Conservation (phyloP, 2,329 filamentous ascomycete genomes). For the Colletotrichum tropicicola region DNA sequence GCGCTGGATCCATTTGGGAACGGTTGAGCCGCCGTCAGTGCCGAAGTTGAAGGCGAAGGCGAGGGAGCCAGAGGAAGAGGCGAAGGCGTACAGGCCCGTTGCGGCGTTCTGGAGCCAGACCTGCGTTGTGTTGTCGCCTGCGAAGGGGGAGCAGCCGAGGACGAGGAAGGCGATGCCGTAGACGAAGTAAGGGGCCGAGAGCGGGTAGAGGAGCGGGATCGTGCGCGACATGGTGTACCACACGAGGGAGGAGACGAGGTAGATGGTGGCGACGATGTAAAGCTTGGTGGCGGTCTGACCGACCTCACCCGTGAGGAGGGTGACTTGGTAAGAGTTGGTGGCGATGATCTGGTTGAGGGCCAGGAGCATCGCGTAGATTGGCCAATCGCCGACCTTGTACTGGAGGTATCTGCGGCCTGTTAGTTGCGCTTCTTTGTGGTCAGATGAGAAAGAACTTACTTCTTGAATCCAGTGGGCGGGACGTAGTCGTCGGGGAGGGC, state of each 20-base stretch:
- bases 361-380: conserved; percentile 68
- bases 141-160: conserved; percentile 67
- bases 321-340: conserved; percentile 74
- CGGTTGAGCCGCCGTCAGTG: conserved; percentile 68
- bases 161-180: conserved; percentile 71
- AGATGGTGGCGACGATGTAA: conserved; percentile 68
- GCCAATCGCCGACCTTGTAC: conserved; percentile 68
- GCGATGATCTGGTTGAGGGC: conserved; percentile 71
- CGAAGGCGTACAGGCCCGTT: conserved; percentile 68
- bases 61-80: conserved; percentile 69
- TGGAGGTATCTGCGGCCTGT: conserved; percentile 45
- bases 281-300: conserved; percentile 67
- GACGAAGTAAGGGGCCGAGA: conserved; percentile 68
- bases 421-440: neutral
- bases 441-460: conserved; percentile 39
- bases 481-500: conserved; percentile 63
- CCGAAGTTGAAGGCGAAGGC: conserved; percentile 76
- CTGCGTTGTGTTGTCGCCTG: conserved; percentile 44
- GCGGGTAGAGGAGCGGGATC: conserved; percentile 62
- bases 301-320: conserved; percentile 71
- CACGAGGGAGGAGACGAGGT: conserved; percentile 63
- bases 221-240: conserved; percentile 73
- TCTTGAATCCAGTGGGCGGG: conserved; percentile 63
- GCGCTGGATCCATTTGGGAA: conserved; percentile 72
- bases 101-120: conserved; percentile 66